A percentile compares a stretch with the other conserved stretches of the same genome.
Conservation (phyloP, 495 filamentous ascomycete species). For the Aspergillus diversus region DNA sequence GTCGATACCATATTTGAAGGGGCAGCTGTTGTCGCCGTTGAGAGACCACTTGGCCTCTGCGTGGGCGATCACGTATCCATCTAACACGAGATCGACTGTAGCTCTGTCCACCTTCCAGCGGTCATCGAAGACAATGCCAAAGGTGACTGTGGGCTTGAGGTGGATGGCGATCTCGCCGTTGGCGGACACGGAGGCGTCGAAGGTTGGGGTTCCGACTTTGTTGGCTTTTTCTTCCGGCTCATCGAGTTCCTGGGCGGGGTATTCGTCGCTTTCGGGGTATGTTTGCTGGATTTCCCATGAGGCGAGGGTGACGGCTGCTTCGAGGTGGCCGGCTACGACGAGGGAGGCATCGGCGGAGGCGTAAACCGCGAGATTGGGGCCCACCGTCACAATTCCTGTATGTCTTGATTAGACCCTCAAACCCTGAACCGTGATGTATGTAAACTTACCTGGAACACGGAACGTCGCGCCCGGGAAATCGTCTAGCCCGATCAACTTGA, state of each 20-base stretch:
- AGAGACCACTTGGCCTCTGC: slow-evolving; percentile 12
- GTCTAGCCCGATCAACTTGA: slow-evolving; percentile 19
- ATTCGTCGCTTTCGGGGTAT: slow-evolving; percentile 17
- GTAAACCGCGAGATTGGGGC: slow-evolving; percentile 34
- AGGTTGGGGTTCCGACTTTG: slow-evolving; percentile 13
- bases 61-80: slow-evolving; percentile 25
- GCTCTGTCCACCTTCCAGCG: slow-evolving; percentile 24
- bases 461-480: slow-evolving; percentile 33
- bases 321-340: slow-evolving; percentile 23
- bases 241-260: slow-evolving; percentile 15
- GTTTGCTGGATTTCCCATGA: slow-evolving; percentile 28
- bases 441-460: slow-evolving; percentile 32
- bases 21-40: slow-evolving; percentile 24
- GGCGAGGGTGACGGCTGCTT: slow-evolving; percentile 22
- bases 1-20: slow-evolving; percentile 33
- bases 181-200: slow-evolving; percentile 21
- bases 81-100: slow-evolving; percentile 26
- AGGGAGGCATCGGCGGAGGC: slow-evolving; percentile 25
- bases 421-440: too few relatives aligned
- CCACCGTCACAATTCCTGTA: slow-evolving; percentile 31
- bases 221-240: slow-evolving; percentile 20
- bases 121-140: slow-evolving; percentile 32
- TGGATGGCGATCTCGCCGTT: slow-evolving; percentile 13
- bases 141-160: slow-evolving; percentile 28
- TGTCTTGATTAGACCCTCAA: too few relatives aligned